Percentiles rank a stretch among this genome's conserved stretches.
Evolutionary conservation across 2,329 filamentous ascomycete genomes (phyloP).

Genomic region (Nigrospora oryzae): DNA sequence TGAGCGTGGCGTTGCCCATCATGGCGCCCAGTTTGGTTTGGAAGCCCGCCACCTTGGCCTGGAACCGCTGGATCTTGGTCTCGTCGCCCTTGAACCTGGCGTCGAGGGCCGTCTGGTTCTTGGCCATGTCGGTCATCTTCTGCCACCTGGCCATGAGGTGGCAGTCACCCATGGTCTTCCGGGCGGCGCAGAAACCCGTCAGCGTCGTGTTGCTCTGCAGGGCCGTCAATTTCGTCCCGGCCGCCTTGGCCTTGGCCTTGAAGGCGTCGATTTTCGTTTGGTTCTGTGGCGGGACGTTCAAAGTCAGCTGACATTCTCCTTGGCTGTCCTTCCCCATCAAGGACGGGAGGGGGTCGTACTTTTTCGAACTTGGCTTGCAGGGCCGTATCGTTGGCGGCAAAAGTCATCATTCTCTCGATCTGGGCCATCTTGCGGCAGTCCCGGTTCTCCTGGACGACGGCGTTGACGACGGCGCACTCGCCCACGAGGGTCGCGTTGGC

Average conservation of each 20-base stretch:
- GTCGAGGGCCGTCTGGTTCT: constrained; percentile 24
- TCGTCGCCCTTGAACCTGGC: constrained; percentile 23
- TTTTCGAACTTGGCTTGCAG: constrained; percentile 21
- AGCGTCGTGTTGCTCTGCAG: constrained; percentile 26
- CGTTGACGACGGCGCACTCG: constrained; percentile 21
- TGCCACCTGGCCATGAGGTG: constrained; percentile 20
- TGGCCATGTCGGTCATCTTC: constrained; percentile 19
- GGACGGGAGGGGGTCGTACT: neutral
- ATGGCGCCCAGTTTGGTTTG: constrained; percentile 21
- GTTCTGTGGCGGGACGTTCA: constrained; percentile 9
- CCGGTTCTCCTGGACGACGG: constrained; percentile 17
- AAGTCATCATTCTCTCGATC: constrained; percentile 15
- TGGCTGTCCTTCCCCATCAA: too few species aligned
- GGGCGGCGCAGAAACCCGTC: constrained; percentile 7
- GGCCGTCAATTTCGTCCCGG: constrained; percentile 16
- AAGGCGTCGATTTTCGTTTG: constrained; percentile 22
- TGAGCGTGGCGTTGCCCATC: constrained; percentile 25
- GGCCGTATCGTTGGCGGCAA: constrained; percentile 20
- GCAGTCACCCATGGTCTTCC: constrained; percentile 15
- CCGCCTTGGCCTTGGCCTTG: constrained; percentile 19
- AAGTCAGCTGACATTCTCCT: neutral
- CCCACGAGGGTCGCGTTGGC: constrained; percentile 26
- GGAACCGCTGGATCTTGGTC: constrained; percentile 24
- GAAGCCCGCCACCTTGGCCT: constrained; percentile 23
- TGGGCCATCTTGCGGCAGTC: constrained; percentile 18